Evolutionary conservation across 2,329 filamentous ascomycete species (phyloP), one percentile per base, ranked within the genome.

Genomic region (Emericellopsis cladophorae): DNA sequence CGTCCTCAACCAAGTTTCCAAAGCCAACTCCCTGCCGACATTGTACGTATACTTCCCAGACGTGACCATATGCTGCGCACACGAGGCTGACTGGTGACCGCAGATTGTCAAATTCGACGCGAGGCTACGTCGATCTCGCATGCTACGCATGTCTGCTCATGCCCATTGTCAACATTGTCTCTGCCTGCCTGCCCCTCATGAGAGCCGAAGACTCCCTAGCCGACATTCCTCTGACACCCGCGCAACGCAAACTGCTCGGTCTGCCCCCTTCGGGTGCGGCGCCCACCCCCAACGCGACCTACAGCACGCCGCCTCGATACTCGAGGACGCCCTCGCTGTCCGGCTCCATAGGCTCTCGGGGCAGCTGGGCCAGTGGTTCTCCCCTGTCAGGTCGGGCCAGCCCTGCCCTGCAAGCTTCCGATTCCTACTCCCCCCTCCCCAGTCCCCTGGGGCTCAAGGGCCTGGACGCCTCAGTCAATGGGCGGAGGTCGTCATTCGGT

Each of bases 231-330:
- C 74, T 98, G 49, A 95, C 90, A 10, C 46, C 55, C 24, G 54
- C 57, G 35, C 92, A 96, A 66, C 83, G 90, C 45, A 73, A 80
- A 47, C 74, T 95, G 12, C 76, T 98, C 40, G 89, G 88, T 37
- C 76, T 98, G 4, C 74, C 81, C 32, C 81, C 86, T 3, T 76
- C 71, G 44, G 69, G 72, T 3, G 61, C 65, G 2, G 66, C 74
- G 3, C 74, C 82, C 0, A 83, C 81, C 0, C 81, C 86, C 2
- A 79, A 82, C 34, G 74, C 75, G 43, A 55, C 53, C 31, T 93
- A 85, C 60, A 79, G 82, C 51, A 95, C 90, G 1, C 90, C 90
- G 4, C 90, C 90, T 3, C 78, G 86, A 52, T 95, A 94, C 64
- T 77, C 82, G 31, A 74, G 86, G 44, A 90, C 84, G 11, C 74